Conservation (phyloP, 2,329 filamentous ascomycete genomes). For the Aspergillus fumigatus region DNA sequence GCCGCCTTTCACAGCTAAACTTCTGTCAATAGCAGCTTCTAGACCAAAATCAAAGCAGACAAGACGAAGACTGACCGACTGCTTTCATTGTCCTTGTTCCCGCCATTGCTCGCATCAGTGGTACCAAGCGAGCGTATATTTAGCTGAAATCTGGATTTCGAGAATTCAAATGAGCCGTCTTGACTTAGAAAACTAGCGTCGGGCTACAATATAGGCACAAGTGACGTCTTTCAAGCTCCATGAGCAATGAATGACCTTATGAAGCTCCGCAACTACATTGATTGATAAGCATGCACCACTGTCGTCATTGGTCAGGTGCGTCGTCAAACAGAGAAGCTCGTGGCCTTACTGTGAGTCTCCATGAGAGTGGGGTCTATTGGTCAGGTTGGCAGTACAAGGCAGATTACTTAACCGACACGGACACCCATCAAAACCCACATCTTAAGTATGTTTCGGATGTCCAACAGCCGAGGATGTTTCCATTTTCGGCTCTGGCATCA, state of each 20-base stretch:
- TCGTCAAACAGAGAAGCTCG: not conserved
- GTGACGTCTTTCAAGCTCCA: not conserved
- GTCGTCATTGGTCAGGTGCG: not conserved
- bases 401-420: not conserved
- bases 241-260: not conserved
- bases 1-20: slow-evolving; percentile 52
- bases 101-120: not conserved
- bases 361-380: not conserved
- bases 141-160: not conserved
- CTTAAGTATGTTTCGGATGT: not conserved
- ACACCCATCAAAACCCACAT: not conserved
- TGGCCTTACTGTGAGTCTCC: not conserved
- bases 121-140: not conserved
- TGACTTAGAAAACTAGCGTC: not conserved
- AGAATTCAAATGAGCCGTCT: not conserved
- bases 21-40: not conserved
- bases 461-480: not conserved
- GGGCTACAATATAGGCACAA: not conserved
- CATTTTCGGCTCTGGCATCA: not conserved
- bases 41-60: not conserved
- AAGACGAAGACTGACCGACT: not conserved
- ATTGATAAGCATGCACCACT: not conserved
- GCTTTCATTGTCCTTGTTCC: not conserved
- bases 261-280: not conserved
- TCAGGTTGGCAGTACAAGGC: not conserved